A percentile compares a stretch with the other conserved stretches of the same genome.
Evolutionary conservation across 495 filamentous ascomycete species (phyloP).

Genomic region (Entonaema liquescens): DNA sequence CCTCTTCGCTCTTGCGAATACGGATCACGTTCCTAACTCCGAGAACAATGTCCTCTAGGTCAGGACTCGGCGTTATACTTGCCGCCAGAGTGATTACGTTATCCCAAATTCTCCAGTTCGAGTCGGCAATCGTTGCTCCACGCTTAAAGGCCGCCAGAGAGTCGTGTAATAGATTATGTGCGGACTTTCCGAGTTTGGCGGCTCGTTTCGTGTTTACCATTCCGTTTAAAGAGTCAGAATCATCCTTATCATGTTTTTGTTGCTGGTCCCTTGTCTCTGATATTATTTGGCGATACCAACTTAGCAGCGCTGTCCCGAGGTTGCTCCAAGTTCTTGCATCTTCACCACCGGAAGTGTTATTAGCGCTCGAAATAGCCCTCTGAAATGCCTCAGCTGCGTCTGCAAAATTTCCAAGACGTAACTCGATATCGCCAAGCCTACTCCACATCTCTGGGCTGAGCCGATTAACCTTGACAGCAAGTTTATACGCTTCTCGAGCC

Average conservation of each 20-base stretch:
- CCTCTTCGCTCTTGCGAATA: slow-evolving; percentile 75
- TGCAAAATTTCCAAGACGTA: slow-evolving; percentile 77
- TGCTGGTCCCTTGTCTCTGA: slow-evolving; percentile 49
- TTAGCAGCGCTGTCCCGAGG: slow-evolving; percentile 78
- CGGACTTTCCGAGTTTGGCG: slow-evolving; percentile 36
- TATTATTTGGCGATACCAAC: slow-evolving; percentile 52
- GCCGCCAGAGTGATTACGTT: slow-evolving; percentile 89
- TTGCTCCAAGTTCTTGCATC: slow-evolving; percentile 97
- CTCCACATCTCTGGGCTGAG: slow-evolving; percentile 87
- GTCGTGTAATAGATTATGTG: slow-evolving; percentile 69
- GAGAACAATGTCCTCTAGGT: slow-evolving; percentile 75
- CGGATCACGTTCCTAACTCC: slow-evolving; percentile 78
- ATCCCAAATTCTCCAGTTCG: slow-evolving; percentile 92
- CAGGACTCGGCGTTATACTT: slow-evolving; percentile 71
- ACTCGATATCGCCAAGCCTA: slow-evolving; percentile 83
- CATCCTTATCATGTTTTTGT: slow-evolving; percentile 38
- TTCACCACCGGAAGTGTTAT: slow-evolving; percentile 74
- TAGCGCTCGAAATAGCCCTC: slow-evolving; percentile 65
- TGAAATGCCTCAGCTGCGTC: slow-evolving; percentile 89
- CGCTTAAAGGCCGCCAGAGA: slow-evolving; percentile 85
- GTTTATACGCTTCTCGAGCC: slow-evolving; percentile 79
- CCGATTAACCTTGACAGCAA: slow-evolving; percentile 78
- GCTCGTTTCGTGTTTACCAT: slow-evolving; percentile 37
- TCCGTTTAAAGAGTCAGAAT: slow-evolving; percentile 36
- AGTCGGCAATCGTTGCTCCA: slow-evolving; percentile 80